Base-by-base conservation (phyloP, 441 rosid genomes). In the Viola pubescens region DNA sequence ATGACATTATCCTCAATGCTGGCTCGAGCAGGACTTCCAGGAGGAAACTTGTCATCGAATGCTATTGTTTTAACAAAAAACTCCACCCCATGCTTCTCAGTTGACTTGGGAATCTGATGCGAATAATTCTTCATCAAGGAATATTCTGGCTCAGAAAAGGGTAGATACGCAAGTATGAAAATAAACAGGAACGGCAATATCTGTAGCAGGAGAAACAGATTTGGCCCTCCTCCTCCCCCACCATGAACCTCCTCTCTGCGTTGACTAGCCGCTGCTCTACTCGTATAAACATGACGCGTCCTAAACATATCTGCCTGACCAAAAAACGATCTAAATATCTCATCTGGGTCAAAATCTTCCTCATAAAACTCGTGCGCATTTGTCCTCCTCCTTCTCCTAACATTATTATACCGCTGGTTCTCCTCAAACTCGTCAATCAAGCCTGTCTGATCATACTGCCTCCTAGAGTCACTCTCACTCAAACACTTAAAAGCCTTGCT, bases 401-500 rank as follows among this genome's bases (percentile, higher is more conserved):
- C 19, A 81, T 61, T 34, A 81, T 59, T 19, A 81, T 59, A 48
- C 75, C 72, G 56, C 75, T 74, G 64, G 75, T 79, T 63, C 73
- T 74, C 14, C 71, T 84, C 88, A 12, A 82, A 81, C 9, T 83
- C 86, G 62, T 86, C 96, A 41, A 85, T 95, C 11, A 88, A 81
- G 12, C 97, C 96, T 13, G 72, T 72, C 48, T 82, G 54, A 67
- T 89, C 94, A 60, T 92, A 92, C 53, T 76, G 85, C 53, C 80
- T 79, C 57, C 95, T 76, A 49, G 67, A 70, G 61, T 75, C 89
- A 44, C 75, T 82, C 65, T 81, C 79, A 77, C 88, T 83, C 75
- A 92, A 48, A 73, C 98, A 92, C 70, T 88, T 95, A 71, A 92
- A 92, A 14, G 97, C 95, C 58, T 83, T 87, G 0, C 91, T 82